Evolutionary conservation across 768 basidiomycete genomes (phyloP).

Genomic region (Tulasnella sp.): DNA sequence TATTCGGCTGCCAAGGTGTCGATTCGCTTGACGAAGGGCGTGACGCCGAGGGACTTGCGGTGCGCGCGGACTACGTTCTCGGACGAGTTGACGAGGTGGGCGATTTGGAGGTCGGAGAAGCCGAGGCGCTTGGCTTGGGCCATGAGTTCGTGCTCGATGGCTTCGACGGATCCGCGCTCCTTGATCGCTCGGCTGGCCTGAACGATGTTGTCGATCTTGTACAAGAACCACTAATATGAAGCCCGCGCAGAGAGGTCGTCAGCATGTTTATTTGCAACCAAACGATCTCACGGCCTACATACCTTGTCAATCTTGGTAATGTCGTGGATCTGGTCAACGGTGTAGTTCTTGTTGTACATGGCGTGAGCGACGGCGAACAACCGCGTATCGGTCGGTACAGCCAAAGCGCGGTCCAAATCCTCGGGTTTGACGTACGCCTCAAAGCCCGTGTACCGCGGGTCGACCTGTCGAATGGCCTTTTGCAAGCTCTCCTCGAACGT

Average conservation of each 20-base stretch:
- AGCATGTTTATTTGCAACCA: background rate
- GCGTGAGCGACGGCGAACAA: conserved; percentile 97
- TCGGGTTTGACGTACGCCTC: conserved; percentile 89
- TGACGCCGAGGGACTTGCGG: conserved; percentile 83
- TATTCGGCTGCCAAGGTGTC: conserved; percentile 98
- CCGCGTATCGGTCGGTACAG: conserved; percentile 88
- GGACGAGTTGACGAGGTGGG: conserved; percentile 61
- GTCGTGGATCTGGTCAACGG: conserved; percentile 84
- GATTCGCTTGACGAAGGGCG: conserved; percentile 98
- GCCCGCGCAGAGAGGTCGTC: background rate
- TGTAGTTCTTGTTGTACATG: conserved; percentile 90
- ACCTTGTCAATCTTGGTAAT: conserved; percentile 98
- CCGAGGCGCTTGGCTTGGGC: conserved; percentile 87
- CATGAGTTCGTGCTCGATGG: conserved; percentile 73
- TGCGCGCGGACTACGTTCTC: conserved; percentile 78
- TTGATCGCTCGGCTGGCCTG: conserved; percentile 75
- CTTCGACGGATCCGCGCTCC: conserved; percentile 61
- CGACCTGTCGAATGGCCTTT: conserved; percentile 96
- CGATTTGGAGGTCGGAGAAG: conserved; percentile 91
- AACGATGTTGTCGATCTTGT: conserved; percentile 99
- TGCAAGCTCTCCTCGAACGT: conserved; percentile 98
- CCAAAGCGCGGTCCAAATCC: conserved; percentile 72
- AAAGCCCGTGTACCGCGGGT: conserved; percentile 94
- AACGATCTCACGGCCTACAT: conserved; percentile 25
- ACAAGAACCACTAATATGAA: conserved; percentile 90